Conservation (phyloP, 306 rosid species). For the Erythrophleum fordii region DNA sequence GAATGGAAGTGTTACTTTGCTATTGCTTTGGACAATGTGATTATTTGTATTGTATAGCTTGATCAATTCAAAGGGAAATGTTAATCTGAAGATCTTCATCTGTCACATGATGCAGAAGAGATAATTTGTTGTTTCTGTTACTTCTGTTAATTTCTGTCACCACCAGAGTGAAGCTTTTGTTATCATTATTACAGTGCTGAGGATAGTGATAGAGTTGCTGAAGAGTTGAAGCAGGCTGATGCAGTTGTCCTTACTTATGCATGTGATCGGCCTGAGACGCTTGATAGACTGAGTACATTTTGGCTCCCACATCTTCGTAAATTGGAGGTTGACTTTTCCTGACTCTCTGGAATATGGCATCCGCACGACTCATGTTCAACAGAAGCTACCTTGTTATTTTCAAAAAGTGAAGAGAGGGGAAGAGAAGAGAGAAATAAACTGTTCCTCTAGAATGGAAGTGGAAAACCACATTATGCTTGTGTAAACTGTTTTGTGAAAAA, state of each 20-base stretch:
- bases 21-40: background rate
- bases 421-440: background rate
- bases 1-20: background rate
- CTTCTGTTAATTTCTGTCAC: background rate
- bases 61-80: background rate
- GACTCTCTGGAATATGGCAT: background rate
- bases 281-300: conserved; percentile 76
- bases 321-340: conserved; percentile 66
- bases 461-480: background rate
- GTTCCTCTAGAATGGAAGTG: background rate
- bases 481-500: conserved; percentile 16
- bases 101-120: background rate
- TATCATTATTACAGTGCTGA: conserved; percentile 57
- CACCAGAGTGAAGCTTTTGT: background rate
- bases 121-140: background rate
- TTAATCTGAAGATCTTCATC: background rate
- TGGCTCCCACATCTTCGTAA: conserved; percentile 98
- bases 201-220: conserved; percentile 84
- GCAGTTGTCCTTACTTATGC: conserved; percentile 96
- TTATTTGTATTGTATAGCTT: background rate
- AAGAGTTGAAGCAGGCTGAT: conserved; percentile 92
- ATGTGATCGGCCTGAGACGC: conserved; percentile 85
- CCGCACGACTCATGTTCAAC: background rate
- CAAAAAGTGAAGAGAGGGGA: background rate
- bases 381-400: background rate